Percentiles rank a stretch among this genome's conserved stretches.
These are phyloP conservation scores for Neurospora pannonica DNA, from an alignment of 495 filamentous ascomycete species.

Conservation along the genomic window DNA sequence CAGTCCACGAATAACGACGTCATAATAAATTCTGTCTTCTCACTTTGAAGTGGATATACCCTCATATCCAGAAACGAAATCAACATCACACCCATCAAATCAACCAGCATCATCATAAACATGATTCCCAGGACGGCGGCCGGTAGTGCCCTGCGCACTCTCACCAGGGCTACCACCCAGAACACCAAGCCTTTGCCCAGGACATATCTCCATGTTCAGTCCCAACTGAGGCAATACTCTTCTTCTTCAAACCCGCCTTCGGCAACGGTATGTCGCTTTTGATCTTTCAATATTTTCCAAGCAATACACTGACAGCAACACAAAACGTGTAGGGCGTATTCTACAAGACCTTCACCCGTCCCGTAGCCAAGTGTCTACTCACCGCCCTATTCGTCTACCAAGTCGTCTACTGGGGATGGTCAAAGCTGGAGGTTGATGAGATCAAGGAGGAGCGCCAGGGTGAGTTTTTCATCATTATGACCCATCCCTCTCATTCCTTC, in stretches of 20 bases:
- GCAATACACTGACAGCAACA: not conserved
- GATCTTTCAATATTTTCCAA: not conserved
- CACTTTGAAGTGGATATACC: not conserved
- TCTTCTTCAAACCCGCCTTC: slow-evolving; percentile 2
- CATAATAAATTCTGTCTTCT: not conserved
- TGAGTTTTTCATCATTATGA: slow-evolving; percentile 8
- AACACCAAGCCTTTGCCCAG: not conserved
- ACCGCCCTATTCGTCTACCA: slow-evolving; percentile 87
- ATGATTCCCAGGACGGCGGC: not conserved
- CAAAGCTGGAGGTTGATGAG: slow-evolving; percentile 76
- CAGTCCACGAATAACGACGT: not conserved
- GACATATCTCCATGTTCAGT: not conserved
- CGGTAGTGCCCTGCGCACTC: not conserved
- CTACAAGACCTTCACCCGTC: slow-evolving; percentile 70
- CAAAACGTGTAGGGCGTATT: slow-evolving; percentile 52
- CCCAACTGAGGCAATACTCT: slow-evolving; percentile 7
- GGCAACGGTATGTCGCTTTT: slow-evolving; percentile 2
- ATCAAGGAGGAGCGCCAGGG: slow-evolving; percentile 51
- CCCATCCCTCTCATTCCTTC: not conserved
- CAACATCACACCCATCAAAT: not conserved
- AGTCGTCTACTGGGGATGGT: slow-evolving; percentile 71
- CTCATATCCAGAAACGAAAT: not conserved
- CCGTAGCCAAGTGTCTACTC: slow-evolving; percentile 76
- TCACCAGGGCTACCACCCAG: not conserved
- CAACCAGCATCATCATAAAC: not conserved